Base-by-base conservation (phyloP, 257 asterid species). In the Misopates orontium region DNA sequence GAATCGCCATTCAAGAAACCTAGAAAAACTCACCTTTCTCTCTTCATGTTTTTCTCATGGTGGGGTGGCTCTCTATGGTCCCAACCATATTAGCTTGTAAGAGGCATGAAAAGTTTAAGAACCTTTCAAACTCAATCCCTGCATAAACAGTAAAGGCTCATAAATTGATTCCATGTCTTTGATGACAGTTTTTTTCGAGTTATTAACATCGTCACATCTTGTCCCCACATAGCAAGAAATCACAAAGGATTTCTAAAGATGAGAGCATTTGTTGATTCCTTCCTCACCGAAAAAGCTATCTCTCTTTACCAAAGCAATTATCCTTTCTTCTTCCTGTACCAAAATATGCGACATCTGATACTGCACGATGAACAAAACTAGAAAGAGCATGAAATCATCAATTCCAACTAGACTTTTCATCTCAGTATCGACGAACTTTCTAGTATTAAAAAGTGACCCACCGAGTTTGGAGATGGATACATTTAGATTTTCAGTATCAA, bases 211-310 rank as follows among this genome's bases (percentile, higher is more conserved):
- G 68, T 84, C 62, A 87, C 86, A 62, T 85, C 90, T 28, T 85
- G 88, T 17, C 89, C 98, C 74, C 88, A 56, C 87, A 91, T 36
- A 70, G 4, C 55, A 88, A 76, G 86, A 91, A 91, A 64, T 89
- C 95, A 4, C 95, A 88, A 16, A 89, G 90, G 10, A 91, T 71
- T 11, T 69, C 84, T 64, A 91, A 91, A 87, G 82, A 58, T 78
- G 91, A 24, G 72, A 63, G 14, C 86, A 88, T 67, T 91, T 96
- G 4, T 87, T 92, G 70, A 68, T 80, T 44, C 86, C 89, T 4
- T 90, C 73, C 66, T 77, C 80, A 22, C 96, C 98, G 12, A 88
- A 87, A 75, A 91, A 91, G 74, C 89, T 88, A 68, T 91, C 98
- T 48, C 95, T 82, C 84, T 75, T 86, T 53, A 87, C 95, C 73